Percentiles rank a stretch among this genome's conserved stretches.
Evolutionary conservation across 176 grass and related monocot species (phyloP).

Genomic region (Typha latifolia): DNA sequence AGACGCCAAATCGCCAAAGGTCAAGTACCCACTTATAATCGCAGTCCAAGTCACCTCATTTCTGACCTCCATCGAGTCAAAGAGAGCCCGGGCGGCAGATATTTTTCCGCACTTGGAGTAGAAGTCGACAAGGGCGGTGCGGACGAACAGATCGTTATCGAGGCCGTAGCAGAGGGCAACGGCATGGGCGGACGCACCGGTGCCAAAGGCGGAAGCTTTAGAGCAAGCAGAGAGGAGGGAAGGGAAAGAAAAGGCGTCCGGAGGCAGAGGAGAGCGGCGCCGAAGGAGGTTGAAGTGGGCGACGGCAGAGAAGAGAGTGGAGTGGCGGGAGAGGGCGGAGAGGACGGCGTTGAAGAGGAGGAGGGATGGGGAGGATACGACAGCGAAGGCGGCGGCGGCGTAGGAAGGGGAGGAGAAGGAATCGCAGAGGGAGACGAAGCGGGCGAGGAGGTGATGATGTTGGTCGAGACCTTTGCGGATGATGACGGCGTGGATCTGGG

Average conservation of each 20-base stretch:
- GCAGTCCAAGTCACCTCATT: slow-evolving; percentile 64
- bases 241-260: slow-evolving; percentile 71
- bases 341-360: slow-evolving; percentile 45
- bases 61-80: slow-evolving; percentile 41
- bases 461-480: slow-evolving; percentile 43
- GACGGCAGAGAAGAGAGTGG: slow-evolving; percentile 36
- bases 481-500: slow-evolving; percentile 58
- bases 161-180: slow-evolving; percentile 46
- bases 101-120: slow-evolving; percentile 43
- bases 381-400: slow-evolving; percentile 33
- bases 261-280: slow-evolving; percentile 12
- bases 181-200: slow-evolving; percentile 38
- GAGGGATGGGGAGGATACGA: slow-evolving; percentile 35
- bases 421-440: slow-evolving; percentile 51
- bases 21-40: slow-evolving; percentile 34
- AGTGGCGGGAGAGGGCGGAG: slow-evolving; percentile 48
- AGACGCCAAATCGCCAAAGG: slow-evolving; percentile 23
- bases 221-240: slow-evolving; percentile 48
- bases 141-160: slow-evolving; percentile 54
- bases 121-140: slow-evolving; percentile 70
- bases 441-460: slow-evolving; percentile 27
- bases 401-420: slow-evolving; percentile 32
- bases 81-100: slow-evolving; percentile 30
- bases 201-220: slow-evolving; percentile 7
- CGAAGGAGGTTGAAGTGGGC: slow-evolving; percentile 47